phyloP scores from a whole-genome alignment of 768 basidiomycete genomes.

The Gyrodon lividus region DNA sequence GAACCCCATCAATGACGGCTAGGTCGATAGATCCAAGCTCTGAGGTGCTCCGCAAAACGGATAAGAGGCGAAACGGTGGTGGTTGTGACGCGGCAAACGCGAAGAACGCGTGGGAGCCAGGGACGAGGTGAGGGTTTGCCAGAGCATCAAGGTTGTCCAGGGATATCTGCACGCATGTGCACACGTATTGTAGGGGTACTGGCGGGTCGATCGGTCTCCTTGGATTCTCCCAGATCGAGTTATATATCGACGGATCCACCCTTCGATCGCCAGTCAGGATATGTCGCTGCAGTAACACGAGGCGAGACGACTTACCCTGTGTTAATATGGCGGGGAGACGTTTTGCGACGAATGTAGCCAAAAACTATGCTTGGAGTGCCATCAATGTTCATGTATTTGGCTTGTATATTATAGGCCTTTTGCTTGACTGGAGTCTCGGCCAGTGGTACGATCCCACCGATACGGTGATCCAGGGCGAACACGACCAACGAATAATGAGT shows the following conservation, averaged over 20 bases:
- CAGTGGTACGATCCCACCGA: conserved; percentile 40
- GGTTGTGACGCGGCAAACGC: conserved; percentile 33
- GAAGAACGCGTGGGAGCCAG: conserved; percentile 39
- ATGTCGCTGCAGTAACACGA: background rate
- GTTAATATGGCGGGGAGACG: conserved; percentile 12
- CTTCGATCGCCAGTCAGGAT: conserved; percentile 14
- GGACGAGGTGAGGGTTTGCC: conserved; percentile 40
- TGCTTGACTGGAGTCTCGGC: conserved; percentile 47
- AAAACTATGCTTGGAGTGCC: conserved; percentile 53
- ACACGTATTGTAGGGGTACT: conserved; percentile 43
- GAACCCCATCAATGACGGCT: conserved; percentile 42
- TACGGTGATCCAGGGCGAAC: conserved; percentile 55
- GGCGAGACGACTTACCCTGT: conserved; percentile 17
- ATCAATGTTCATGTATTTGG: conserved; percentile 53
- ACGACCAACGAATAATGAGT: conserved; percentile 51
- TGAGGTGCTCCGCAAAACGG: conserved; percentile 35
- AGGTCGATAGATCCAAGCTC: conserved; percentile 40
- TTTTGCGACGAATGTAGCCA: conserved; percentile 46
- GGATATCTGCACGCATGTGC: conserved; percentile 41
- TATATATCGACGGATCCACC: conserved; percentile 32
- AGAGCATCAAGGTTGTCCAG: conserved; percentile 45
- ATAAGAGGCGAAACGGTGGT: conserved; percentile 42
- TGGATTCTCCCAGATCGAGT: conserved; percentile 31
- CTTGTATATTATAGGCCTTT: conserved; percentile 58
- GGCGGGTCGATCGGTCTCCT: conserved; percentile 42